Evolutionary conservation across 805 yeast genomes (phyloP).

Genomic region (Kluyveromyces siamensis): DNA sequence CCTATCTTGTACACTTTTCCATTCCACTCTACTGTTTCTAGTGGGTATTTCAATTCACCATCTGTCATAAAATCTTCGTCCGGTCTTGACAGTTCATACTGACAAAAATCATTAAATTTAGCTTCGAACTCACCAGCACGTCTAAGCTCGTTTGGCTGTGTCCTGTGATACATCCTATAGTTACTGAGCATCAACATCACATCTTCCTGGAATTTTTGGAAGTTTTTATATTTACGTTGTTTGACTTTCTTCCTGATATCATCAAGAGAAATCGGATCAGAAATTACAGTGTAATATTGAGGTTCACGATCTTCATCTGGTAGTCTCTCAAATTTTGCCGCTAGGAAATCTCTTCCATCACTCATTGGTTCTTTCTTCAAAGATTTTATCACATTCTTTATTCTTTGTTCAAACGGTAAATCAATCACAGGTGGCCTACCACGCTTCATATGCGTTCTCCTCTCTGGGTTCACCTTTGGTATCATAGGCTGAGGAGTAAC

Average conservation of each 20-base stretch:
- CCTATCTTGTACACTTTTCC: slow-evolving; percentile 78
- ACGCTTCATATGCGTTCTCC: slow-evolving; percentile 24
- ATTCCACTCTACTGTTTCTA: slow-evolving; percentile 63
- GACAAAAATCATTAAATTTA: slow-evolving; percentile 47
- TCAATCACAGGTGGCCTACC: slow-evolving; percentile 30
- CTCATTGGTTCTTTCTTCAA: slow-evolving; percentile 63
- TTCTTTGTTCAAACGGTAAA: slow-evolving; percentile 68
- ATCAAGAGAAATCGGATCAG: slow-evolving; percentile 57
- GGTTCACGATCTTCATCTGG: slow-evolving; percentile 54
- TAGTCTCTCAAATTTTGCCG: slow-evolving; percentile 67
- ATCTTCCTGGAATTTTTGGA: slow-evolving; percentile 70
- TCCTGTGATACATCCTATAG: slow-evolving; percentile 55
- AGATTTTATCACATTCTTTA: slow-evolving; percentile 75
- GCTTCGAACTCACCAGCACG: slow-evolving; percentile 59
- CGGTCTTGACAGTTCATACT: slow-evolving; percentile 68
- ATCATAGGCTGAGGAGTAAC: slow-evolving; percentile 18
- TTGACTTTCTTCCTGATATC: slow-evolving; percentile 77
- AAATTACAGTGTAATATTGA: slow-evolving; percentile 39
- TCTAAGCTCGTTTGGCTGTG: slow-evolving; percentile 46
- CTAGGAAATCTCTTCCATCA: slow-evolving; percentile 40
- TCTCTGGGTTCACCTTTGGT: slow-evolving; percentile 14
- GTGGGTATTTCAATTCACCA: slow-evolving; percentile 64
- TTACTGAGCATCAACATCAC: slow-evolving; percentile 66
- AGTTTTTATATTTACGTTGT: slow-evolving; percentile 69
- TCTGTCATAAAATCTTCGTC: slow-evolving; percentile 63